A percentile compares a stretch with the other conserved stretches of the same genome.
phyloP scores from a whole-genome alignment of 2,329 filamentous ascomycete genomes.

The Penicillium sp. region DNA sequence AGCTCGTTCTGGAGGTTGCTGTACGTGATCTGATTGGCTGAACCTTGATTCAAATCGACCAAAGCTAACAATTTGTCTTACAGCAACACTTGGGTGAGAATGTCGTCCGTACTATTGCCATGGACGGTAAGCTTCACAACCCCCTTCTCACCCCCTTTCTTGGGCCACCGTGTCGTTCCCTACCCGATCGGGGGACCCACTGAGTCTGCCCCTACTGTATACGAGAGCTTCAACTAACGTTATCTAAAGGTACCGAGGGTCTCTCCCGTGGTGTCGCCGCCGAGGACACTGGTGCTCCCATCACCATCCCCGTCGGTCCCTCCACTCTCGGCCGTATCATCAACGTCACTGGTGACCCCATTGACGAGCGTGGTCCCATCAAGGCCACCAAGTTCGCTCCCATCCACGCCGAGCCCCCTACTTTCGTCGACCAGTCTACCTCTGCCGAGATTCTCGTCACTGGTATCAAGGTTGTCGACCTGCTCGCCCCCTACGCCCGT shows the following conservation, averaged over 20 bases:
- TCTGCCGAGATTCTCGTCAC: slow-evolving; percentile 94
- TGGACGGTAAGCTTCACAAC: slow-evolving; percentile 75
- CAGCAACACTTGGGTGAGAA: slow-evolving; percentile 99
- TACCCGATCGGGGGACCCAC: slow-evolving; percentile 19
- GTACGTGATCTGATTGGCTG: slow-evolving; percentile 57
- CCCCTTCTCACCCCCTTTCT: slow-evolving; percentile 8
- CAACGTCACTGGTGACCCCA: slow-evolving; percentile 99
- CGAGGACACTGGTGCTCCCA: slow-evolving; percentile 86
- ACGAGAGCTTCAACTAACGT: slow-evolving; percentile 17
- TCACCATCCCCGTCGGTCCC: slow-evolving; percentile 92
- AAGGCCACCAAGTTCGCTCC: slow-evolving; percentile 83
- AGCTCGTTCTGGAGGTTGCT: slow-evolving; percentile 93
- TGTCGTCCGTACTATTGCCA: slow-evolving; percentile 99
- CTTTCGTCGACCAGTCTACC: slow-evolving; percentile 94
- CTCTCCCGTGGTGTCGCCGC: slow-evolving; percentile 87
- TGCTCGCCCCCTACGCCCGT: slow-evolving; percentile 98
- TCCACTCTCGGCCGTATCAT: slow-evolving; percentile 97
- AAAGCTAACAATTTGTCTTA: slow-evolving; percentile 22
- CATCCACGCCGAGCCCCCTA: slow-evolving; percentile 91
- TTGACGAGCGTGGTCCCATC: slow-evolving; percentile 98
- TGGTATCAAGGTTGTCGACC: slow-evolving; percentile 99
- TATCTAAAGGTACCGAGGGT: slow-evolving; percentile 85
- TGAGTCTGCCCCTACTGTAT: slow-evolving; percentile 9
- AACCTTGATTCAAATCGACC: slow-evolving; percentile 15
- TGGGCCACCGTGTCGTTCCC: slow-evolving; percentile 24